Evolutionary conservation across 140 eudicot species (phyloP), one percentile per base, ranked within the genome.

Genomic region (Senecio squalidus): DNA sequence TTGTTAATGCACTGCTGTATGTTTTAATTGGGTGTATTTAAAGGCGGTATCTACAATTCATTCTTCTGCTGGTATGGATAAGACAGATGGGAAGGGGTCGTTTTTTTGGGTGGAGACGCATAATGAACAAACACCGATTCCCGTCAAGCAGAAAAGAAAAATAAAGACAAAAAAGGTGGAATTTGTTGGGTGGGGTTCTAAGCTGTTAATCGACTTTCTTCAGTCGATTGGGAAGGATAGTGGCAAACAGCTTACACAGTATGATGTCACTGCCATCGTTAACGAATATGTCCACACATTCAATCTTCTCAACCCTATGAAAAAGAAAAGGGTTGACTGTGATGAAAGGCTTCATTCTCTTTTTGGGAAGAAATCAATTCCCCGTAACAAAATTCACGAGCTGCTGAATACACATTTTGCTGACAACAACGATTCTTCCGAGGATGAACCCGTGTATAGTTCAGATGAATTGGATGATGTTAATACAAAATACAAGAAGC

Each of bases 121-220:
- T 0, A 44, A 43, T n/a, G 83, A 52, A 36, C 64, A 60, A 24
- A 45, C 30, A 23, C 28, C 44, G 20, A 25, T 9, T 28, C 39
- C 69, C 1, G 3, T 27, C 2, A 87, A 70, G 67, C 75, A 56
- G 26, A 84, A 74, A 60, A 78, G 85, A 67, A 77, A 62, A 43
- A 39, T 36, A 9, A 81, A 70, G 50, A n/a, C 79, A 1, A 81
- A 74, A 62, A 81, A 78, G 64, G 16, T 71, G 31, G 94, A 91
- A 69, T 92, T 74, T 71, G 62, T 79, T 18, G 92, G 88, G 6
- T 92, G 98, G 98, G 95, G 81, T 43, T 92, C 98, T 2, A 87
- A 55, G 55, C 80, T 80, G 0, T 74, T 92, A 5, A 64, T 81
- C 8, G 95, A 81, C 21, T 92, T 92, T 68, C 84, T 92, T 4